phyloP scores from a whole-genome alignment of 179 eudicot species.

The Beta macrorhiza region DNA sequence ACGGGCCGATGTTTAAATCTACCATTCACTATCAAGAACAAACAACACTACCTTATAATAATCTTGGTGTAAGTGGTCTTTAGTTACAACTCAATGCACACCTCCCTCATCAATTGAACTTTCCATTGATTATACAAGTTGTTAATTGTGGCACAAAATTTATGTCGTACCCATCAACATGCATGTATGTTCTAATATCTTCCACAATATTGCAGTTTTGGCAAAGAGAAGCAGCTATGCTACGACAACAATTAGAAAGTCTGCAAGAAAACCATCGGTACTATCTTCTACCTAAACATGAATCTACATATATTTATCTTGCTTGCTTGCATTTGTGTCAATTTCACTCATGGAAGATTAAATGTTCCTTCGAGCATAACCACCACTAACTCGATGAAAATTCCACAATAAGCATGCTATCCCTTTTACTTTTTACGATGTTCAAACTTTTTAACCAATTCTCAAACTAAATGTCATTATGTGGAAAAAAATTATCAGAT shows the following conservation, averaged over 20 bases:
- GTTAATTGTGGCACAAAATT: not conserved
- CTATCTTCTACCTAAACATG: not conserved
- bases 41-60: too few relatives aligned
- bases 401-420: not conserved
- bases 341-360: not conserved
- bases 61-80: too few relatives aligned
- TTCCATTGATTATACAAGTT: not conserved
- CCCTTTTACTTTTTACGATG: not conserved
- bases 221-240: slow-evolving; percentile 77
- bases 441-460: not conserved
- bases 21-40: too few relatives aligned
- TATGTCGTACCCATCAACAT: not conserved
- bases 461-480: not conserved
- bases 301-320: not conserved
- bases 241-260: slow-evolving; percentile 70
- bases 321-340: not conserved
- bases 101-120: not conserved
- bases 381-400: not conserved
- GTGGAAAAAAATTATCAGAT: too few relatives aligned
- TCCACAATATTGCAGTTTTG: slow-evolving; percentile 49
- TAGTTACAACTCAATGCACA: not conserved
- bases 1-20: too few relatives aligned
- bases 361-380: not conserved
- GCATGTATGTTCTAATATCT: slow-evolving; percentile 9
- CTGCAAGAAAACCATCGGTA: slow-evolving; percentile 81